Evolutionary conservation across 1,284 basidiomycete species (phyloP), one percentile per base, ranked within the genome.

Genomic region (Ustilago curta): DNA sequence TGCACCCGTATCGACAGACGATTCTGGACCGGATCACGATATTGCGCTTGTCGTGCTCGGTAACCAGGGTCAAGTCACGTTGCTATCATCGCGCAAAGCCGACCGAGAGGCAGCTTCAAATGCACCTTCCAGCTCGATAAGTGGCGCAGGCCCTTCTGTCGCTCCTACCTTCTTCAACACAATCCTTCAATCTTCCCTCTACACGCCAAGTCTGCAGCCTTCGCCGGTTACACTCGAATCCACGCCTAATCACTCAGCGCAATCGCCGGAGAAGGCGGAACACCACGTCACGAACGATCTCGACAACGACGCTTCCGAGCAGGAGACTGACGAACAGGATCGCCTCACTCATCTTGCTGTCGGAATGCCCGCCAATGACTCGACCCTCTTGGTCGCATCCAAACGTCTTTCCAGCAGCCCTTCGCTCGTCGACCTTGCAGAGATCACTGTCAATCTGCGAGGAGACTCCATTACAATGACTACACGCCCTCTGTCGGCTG

Each of bases 141-240:
- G 32, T 29, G 57, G 52, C 12, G 8, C 47, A 9, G 29, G 23
- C 14, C 8, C 39, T 11, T 8, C 44, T 2, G 1, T 19, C n/a
- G 48, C 8, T 11, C 14, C 43, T 5, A 31, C 42, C 39, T 66
- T 59, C 44, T 72, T 76, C 45, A 47, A 14, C 53, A 52, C 50
- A 18, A 25, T 67, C 1, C 65, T 76, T 11, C 69, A 65, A 4
- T 69, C 74, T 16, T 62, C 59, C 1, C 66, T 76, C 29, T 59
- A 69, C 49, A 52, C 59, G 19, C 65, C 70, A 2, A 56, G 32
- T 3, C n/a, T 72, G n/a, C 69, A 57, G 27, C 74, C 74, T 0
- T 68, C 74, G 23, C 74, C 74, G 3, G 40, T 68, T 19, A 72
- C 70, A 8, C 64, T 76, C 31, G 70, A 72, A 25, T 60, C 59